Percentiles rank a stretch among this genome's conserved stretches.
Evolutionary conservation across 1,284 basidiomycete species (phyloP).

Genomic region (Xerocomus nothofagi): DNA sequence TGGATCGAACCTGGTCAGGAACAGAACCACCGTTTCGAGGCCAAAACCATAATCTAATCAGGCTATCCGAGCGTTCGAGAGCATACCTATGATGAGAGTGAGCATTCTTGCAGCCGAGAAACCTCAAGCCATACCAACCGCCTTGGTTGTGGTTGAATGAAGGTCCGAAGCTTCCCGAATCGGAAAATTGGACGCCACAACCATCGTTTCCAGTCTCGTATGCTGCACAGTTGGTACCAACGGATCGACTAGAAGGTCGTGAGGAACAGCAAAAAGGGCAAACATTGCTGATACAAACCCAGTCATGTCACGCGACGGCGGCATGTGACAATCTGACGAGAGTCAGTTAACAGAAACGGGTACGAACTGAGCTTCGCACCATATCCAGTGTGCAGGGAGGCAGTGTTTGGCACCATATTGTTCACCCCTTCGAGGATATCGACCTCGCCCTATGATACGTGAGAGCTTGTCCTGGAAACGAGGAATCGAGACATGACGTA

Average conservation of each 20-base stretch:
- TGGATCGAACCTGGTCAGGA: constrained; percentile 15
- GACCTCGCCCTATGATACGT: constrained; percentile 31
- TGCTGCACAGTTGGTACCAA: constrained; percentile 25
- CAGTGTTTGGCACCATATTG: constrained; percentile 26
- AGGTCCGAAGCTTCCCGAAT: constrained; percentile 36
- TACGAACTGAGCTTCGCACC: constrained; percentile 13
- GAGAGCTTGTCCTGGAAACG: background rate
- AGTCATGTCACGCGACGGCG: constrained; percentile 20
- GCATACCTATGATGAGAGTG: constrained; percentile 24
- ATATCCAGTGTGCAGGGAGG: constrained; percentile 23
- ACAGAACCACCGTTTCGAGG: constrained; percentile 13
- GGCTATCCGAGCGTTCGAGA: constrained; percentile 18
- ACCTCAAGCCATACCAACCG: constrained; percentile 34
- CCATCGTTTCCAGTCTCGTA: constrained; percentile 40
- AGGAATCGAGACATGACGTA: background rate
- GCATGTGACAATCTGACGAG: constrained; percentile 23
- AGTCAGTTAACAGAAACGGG: background rate
- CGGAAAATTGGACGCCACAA: constrained; percentile 44
- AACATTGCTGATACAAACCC: constrained; percentile 18
- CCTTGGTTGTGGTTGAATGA: constrained; percentile 42
- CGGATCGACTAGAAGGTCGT: constrained; percentile 13
- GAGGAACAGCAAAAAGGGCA: background rate
- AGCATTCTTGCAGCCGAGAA: background rate
- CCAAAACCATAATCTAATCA: constrained; percentile 30
- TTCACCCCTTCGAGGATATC: constrained; percentile 38